Base-by-base conservation (phyloP, 345 rosid genomes). In the Xanthoceras sorbifolium region DNA sequence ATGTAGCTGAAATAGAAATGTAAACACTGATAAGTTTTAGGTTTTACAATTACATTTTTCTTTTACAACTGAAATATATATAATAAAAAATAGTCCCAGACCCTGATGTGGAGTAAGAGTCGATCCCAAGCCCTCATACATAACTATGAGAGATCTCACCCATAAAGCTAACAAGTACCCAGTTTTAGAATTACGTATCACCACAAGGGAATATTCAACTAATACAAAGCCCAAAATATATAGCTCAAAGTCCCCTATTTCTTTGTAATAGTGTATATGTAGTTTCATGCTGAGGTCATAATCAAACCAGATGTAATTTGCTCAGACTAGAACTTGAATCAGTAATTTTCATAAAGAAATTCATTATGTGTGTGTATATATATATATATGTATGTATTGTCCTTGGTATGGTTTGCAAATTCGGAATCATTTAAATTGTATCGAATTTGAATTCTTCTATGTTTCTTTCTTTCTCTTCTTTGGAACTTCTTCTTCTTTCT, bases 1-100 rank as follows among this genome's bases (percentile, higher is more conserved):
- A 76, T 85, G 84, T 74, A 90, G 63, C 98, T 93, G 92, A 85
- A 82, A 76, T 42, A 64, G 57, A 73, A 70, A 72, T 23, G 74
- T 36, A 52, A 40, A 31, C 36, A 46, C 62, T 64, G 22, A 23
- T 42, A 48, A 74, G 50, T 61, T 72, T 61, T 59, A 34, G 5
- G 23, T 29, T 15, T n/a, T 1, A 34, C 40, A 64, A 34, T 31
- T 31, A 70, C 17, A 64, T 15, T 12, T 62, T 62, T 57, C 29
- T 57, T n/a, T 17, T 57, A n/a, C 67, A 31, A 32, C 28, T 54
- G 65, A 57, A 57, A 23, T 22, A 23, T 20, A 57, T 20, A n/a
- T n/a, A n/a, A n/a, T n/a, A 20, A 54, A 23, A 18, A n/a, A 50
- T 22, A 12, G 12, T 20, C 28, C 9, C 28, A 57, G 22, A 57